These are phyloP conservation scores for Malus sieversii DNA, from an alignment of 306 rosid genomes.

Conservation along the genomic window DNA sequence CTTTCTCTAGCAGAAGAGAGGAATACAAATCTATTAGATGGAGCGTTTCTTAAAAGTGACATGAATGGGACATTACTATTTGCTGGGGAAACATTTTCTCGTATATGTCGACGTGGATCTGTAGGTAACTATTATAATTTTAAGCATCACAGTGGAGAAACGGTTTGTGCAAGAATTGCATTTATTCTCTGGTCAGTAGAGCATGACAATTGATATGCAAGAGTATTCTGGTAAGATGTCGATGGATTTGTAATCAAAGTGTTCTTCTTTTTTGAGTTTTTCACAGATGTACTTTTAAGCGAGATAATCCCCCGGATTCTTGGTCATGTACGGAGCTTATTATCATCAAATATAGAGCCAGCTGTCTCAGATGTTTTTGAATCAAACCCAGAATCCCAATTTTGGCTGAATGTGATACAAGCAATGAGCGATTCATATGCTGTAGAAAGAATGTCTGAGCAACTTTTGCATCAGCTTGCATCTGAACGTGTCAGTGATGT, in stretches of 20 bases:
- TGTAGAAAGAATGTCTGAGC: constrained; percentile 76
- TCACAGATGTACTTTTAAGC: constrained; percentile 57
- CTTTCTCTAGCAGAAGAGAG: constrained; percentile 63
- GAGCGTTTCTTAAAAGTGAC: constrained; percentile 17
- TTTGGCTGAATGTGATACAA: constrained; percentile 77
- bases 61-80: constrained; percentile 48
- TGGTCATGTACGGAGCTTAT: constrained; percentile 41
- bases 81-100: constrained; percentile 78
- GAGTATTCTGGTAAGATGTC: background rate
- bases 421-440: constrained; percentile 61
- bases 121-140: constrained; percentile 51
- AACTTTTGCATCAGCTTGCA: constrained; percentile 65
- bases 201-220: background rate
- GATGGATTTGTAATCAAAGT: constrained; percentile 12
- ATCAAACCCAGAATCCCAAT: constrained; percentile 40
- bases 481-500: constrained; percentile 51
- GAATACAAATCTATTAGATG: constrained; percentile 18
- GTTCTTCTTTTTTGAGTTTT: constrained; percentile 13
- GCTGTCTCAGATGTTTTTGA: constrained; percentile 31
- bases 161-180: background rate
- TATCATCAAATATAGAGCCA: constrained; percentile 36
- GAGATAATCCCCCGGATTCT: constrained; percentile 50
- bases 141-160: constrained; percentile 10
- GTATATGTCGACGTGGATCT: constrained; percentile 89
- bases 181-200: background rate